These are phyloP conservation scores for Leishmania martiniquensis DNA, from an alignment of 208 protist species.

Conservation along the genomic window DNA sequence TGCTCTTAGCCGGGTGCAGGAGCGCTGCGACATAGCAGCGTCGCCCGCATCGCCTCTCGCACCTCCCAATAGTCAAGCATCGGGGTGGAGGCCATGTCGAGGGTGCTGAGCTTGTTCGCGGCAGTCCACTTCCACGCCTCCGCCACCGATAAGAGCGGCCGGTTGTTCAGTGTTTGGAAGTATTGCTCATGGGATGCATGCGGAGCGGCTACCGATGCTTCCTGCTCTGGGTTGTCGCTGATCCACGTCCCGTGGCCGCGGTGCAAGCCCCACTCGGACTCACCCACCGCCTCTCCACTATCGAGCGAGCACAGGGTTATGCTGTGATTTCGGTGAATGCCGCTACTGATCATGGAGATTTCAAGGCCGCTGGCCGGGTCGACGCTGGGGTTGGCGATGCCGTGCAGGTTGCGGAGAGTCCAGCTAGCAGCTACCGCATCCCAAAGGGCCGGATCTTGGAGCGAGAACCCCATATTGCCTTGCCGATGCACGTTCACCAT, in stretches of 20 bases:
- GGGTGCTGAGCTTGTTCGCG: slow-evolving; percentile 25
- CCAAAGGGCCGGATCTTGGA: slow-evolving; percentile 37
- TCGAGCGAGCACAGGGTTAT: slow-evolving; percentile 9
- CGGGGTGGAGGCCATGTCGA: slow-evolving; percentile 22
- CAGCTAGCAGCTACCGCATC: slow-evolving; percentile 36
- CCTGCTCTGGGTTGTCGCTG: slow-evolving; percentile 1
- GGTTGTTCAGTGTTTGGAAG: slow-evolving; percentile 30
- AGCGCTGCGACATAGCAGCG: slow-evolving; percentile 56
- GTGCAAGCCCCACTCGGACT: not conserved
- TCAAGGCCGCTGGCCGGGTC: slow-evolving; percentile 12
- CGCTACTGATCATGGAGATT: slow-evolving; percentile 10
- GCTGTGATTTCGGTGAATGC: slow-evolving; percentile 7
- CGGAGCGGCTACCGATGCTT: not conserved
- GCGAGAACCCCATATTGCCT: slow-evolving; percentile 18
- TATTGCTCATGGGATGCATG: slow-evolving; percentile 1
- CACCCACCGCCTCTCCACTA: not conserved
- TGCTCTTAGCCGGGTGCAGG: slow-evolving; percentile 56
- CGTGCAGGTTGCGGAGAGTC: slow-evolving; percentile 26
- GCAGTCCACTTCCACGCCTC: slow-evolving; percentile 26
- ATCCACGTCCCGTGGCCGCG: not conserved
- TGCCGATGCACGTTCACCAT: slow-evolving; percentile 25
- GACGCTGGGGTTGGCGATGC: slow-evolving; percentile 9
- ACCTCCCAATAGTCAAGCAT: slow-evolving; percentile 72
- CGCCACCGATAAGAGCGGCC: slow-evolving; percentile 15
- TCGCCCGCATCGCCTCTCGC: slow-evolving; percentile 67